Base-by-base conservation (phyloP, 2,329 filamentous ascomycete genomes). In the Stromatinia cepivora region DNA sequence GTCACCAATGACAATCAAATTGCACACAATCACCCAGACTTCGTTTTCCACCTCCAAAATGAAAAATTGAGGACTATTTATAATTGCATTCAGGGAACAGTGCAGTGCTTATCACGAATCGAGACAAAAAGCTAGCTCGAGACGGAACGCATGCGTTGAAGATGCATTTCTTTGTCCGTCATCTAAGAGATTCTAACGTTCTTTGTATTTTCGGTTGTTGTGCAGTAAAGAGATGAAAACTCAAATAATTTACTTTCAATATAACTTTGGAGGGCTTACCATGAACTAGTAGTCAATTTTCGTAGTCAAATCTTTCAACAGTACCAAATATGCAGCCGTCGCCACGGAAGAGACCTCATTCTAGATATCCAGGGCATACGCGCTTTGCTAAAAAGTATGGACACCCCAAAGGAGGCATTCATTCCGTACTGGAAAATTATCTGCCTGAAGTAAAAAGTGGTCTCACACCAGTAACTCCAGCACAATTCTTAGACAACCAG, bases 331-430 rank as follows among this genome's bases (percentile, higher is more conserved):
- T 52, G 59, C 31, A 39, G 8, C 22, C 58, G n/a, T 48, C 28
- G 9, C 20, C 45, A 63, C 22, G 45, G 46, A 50, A 63, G 17
- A 48, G 28, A 39, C 13, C 46, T 17, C 59, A 39, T 36, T 2
- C 48, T 11, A 63, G 59, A 36, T 39, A 39, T 25, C 4, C 45
- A 39, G 59, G 59, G 15, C 59, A 22, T 63, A 52, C 59, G 17
- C 31, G 31, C 46, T 63, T 63, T 50, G 46, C 59, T 52, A 39
- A 17, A 28, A 63, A 63, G 46, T 63, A 63, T 39, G 59, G 45
- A 11, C 46, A 63, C 4, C 59, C 59, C 10, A 52, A 39, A 50
- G 59, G 59, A 52, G 59, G 59, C 22, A 15, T 36, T 39, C 59
- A 63, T 52, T 50, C 59, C 34, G 22, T 20, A 13, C 59, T 50